phyloP scores from a whole-genome alignment of 306 rosid genomes.

The Fragaria ananassa region DNA sequence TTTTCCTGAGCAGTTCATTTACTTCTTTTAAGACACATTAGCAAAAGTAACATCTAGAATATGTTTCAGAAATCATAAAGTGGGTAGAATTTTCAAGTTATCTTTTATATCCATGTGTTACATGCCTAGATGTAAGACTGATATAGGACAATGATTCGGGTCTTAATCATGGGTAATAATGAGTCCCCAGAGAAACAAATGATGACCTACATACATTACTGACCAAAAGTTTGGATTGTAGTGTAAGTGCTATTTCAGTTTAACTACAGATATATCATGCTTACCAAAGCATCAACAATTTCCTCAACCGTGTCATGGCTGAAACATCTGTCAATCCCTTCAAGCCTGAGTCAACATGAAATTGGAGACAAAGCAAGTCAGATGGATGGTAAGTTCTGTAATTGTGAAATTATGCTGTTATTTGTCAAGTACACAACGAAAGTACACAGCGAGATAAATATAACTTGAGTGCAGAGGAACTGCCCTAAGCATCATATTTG shows the following conservation, averaged over 20 bases:
- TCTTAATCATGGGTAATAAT: not conserved
- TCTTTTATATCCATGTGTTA: not conserved
- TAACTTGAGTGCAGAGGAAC: not conserved
- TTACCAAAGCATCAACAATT: conserved; percentile 86
- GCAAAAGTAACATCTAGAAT: not conserved
- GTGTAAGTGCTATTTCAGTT: not conserved
- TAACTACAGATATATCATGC: conserved; percentile 19
- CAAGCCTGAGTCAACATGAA: conserved; percentile 53
- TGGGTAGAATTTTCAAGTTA: not conserved
- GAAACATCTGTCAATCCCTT: conserved; percentile 67
- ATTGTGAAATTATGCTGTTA: not conserved
- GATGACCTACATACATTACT: not conserved
- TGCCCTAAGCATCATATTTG: not conserved
- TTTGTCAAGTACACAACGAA: not conserved
- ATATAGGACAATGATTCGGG: not conserved
- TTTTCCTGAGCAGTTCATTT: conserved; percentile 58
- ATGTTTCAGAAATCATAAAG: not conserved
- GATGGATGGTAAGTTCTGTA: not conserved
- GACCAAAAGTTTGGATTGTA: not conserved
- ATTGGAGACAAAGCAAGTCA: conserved; percentile 18
- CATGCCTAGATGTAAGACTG: not conserved
- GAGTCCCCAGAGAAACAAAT: not conserved
- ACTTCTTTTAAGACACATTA: not conserved
- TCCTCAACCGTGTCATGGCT: conserved; percentile 85
- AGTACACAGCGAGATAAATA: not conserved